Evolutionary conservation across 768 basidiomycete species (phyloP), one percentile per base, ranked within the genome.

Genomic region (Boletus coccyginus): DNA sequence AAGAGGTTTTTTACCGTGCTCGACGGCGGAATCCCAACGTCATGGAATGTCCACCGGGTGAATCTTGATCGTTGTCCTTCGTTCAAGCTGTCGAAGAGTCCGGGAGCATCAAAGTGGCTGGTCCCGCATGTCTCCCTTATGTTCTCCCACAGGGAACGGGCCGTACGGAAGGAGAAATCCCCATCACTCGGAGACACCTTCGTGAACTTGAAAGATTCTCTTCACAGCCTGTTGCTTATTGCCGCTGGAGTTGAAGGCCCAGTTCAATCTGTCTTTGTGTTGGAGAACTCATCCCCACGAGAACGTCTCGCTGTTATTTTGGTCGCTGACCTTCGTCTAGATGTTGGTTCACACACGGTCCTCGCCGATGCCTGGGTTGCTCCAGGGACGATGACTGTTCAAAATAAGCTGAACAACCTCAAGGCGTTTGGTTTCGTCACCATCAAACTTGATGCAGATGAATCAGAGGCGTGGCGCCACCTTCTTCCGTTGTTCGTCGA

Each of bases 401-500:
- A 41, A 39, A 39, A 58, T 2, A 50, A 46, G 19, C 38, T 63
- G 14, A 7, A 4, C 7, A 14, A n/a, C 1, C 53, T 52, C 24
- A 45, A 64, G 2, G 62, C 73, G 11, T 6, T 7, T 5, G 49
- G 21, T n/a, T 46, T 62, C 49, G 52, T 61, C 16, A 21, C 33
- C 17, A 58, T 69, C 38, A 58, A 56, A 44, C 35, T 65, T 0
- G 61, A 66, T 33, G 13, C 35, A n/a, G 43, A 61, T 17, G 68
- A 68, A 55, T 43, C 53, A 31, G 58, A 58, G 27, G 75, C 73
- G 1, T 86, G 83, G 85, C 77, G 78, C 46, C 72, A 78, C 52
- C 73, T 84, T 29, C 64, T 85, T 2, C 83, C 83, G 5, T 70
- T 72, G 8, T 61, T 81, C 32, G 75, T 75, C 3, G 85, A 85